Conservation (phyloP, 176 grass and related monocot genomes). For the Oryza nivara region DNA sequence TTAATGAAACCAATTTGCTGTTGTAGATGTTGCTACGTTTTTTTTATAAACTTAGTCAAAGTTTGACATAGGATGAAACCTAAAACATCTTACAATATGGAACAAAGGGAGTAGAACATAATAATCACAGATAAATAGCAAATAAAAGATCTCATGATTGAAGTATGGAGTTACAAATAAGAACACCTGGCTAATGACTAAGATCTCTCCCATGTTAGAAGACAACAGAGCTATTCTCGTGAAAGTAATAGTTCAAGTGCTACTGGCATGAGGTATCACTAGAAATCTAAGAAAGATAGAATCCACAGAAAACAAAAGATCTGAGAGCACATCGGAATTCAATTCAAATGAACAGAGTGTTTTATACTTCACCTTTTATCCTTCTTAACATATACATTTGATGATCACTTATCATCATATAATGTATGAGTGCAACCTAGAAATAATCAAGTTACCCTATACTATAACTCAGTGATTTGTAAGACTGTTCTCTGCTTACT, state of each 20-base stretch:
- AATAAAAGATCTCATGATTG: neutral
- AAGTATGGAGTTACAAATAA: neutral
- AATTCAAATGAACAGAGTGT: neutral
- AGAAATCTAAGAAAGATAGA: neutral
- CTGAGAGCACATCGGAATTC: neutral
- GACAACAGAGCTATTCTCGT: neutral
- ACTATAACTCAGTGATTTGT: neutral
- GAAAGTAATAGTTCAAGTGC: neutral
- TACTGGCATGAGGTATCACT: neutral
- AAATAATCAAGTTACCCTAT: neutral
- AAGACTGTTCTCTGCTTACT: neutral
- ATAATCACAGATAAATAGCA: neutral
- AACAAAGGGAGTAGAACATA: neutral
- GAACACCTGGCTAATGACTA: neutral
- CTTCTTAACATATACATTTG: constrained; percentile 12
- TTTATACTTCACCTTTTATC: neutral
- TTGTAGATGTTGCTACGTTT: too few species aligned
- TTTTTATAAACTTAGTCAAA: too few species aligned
- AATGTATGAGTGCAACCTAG: neutral
- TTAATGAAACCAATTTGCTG: too few species aligned
- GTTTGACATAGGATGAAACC: too few species aligned
- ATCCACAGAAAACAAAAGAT: neutral
- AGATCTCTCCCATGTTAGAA: neutral
- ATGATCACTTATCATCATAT: neutral
- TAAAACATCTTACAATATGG: too few species aligned